Evolutionary conservation across 106 monocot species (phyloP).

Genomic region (Triglochin maritima): DNA sequence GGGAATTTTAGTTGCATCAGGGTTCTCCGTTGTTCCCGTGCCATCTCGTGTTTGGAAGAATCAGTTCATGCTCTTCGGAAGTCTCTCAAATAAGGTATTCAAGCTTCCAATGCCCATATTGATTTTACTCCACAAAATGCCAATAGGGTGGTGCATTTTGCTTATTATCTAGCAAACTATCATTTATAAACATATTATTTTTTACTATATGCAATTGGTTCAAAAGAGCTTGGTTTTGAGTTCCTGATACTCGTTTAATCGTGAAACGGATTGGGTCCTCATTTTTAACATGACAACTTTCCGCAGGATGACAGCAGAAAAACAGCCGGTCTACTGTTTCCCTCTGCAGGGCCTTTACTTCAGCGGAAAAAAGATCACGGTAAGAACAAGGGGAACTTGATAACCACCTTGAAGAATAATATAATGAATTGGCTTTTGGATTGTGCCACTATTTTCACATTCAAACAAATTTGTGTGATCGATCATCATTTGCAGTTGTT

Average conservation of each 20-base stretch:
- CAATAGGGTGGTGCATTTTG: background rate
- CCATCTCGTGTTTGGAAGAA: constrained; percentile 81
- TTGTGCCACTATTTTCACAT: background rate
- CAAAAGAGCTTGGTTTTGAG: background rate
- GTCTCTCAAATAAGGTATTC: constrained; percentile 47
- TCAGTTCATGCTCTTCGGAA: constrained; percentile 60
- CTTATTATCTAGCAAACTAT: background rate
- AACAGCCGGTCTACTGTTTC: constrained; percentile 64
- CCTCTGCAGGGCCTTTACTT: constrained; percentile 45
- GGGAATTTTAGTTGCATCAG: constrained; percentile 87
- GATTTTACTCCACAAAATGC: background rate
- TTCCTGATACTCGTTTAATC: background rate
- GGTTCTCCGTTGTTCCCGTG: constrained; percentile 85
- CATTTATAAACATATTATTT: background rate
- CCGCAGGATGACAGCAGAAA: constrained; percentile 86
- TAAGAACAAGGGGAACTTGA: constrained; percentile 4
- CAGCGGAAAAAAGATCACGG: constrained; percentile 97
- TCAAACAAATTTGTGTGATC: background rate
- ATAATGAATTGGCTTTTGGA: too few species aligned
- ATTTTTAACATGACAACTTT: background rate
- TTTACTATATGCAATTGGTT: background rate
- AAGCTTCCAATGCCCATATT: background rate
- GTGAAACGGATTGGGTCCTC: background rate
- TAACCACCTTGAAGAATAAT: too few species aligned
- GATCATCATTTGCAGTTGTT: background rate